These are phyloP conservation scores for Ogataea pilisensis DNA, from an alignment of 805 yeast species.

Conservation along the genomic window DNA sequence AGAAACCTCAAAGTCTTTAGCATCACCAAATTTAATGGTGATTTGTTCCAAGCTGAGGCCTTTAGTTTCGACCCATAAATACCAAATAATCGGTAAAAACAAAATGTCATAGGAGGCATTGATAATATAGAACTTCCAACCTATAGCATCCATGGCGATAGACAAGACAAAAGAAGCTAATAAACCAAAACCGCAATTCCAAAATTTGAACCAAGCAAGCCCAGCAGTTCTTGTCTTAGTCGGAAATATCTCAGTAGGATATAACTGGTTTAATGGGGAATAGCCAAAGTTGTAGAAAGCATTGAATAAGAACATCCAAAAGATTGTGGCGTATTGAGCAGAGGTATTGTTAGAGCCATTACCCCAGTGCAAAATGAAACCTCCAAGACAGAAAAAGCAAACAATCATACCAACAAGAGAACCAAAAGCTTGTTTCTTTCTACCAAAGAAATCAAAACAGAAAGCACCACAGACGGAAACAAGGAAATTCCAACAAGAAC, in stretches of 20 bases:
- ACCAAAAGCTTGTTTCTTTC: slow-evolving; percentile 14
- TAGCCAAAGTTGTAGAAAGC: slow-evolving; percentile 38
- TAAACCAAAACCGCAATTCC: slow-evolving; percentile 19
- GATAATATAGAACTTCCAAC: slow-evolving; percentile 31
- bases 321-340: slow-evolving; percentile 22
- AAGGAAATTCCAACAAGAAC: slow-evolving; percentile 16
- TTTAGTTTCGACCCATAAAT: slow-evolving; percentile 32
- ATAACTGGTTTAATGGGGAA: slow-evolving; percentile 43
- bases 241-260: slow-evolving; percentile 40
- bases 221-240: slow-evolving; percentile 23
- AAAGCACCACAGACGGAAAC: slow-evolving; percentile 18
- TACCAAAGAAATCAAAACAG: slow-evolving; percentile 16
- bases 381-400: slow-evolving; percentile 21
- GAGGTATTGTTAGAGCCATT: slow-evolving; percentile 23
- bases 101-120: slow-evolving; percentile 22
- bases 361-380: slow-evolving; percentile 12
- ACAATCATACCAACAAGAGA: slow-evolving; percentile 16
- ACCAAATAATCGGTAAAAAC: slow-evolving; percentile 15
- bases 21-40: slow-evolving; percentile 71
- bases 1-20: background rate
- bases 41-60: slow-evolving; percentile 38
- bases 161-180: slow-evolving; percentile 31
- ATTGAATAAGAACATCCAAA: slow-evolving; percentile 48
- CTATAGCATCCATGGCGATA: slow-evolving; percentile 36
- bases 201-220: slow-evolving; percentile 8